A percentile compares a stretch with the other conserved stretches of the same genome.
These are phyloP conservation scores for Peronospora belbahrii DNA, from an alignment of 352 stramenopile species.

Conservation along the genomic window DNA sequence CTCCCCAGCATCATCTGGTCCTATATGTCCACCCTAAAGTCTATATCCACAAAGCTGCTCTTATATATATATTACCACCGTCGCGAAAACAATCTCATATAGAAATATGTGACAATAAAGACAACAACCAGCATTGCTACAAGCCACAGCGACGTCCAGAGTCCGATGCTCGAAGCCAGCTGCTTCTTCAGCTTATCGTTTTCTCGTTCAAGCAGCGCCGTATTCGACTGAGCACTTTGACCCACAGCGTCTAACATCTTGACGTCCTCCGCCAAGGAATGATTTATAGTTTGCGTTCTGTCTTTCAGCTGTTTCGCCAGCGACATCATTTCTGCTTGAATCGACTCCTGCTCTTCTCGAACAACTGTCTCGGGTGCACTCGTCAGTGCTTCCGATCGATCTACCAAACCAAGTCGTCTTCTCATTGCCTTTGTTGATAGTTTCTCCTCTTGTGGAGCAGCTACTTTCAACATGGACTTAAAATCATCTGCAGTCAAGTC, in stretches of 20 bases:
- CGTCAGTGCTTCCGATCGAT: constrained; percentile 22
- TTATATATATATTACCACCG: constrained; percentile 31
- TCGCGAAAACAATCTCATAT: constrained; percentile 73
- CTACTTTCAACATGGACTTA: constrained; percentile 46
- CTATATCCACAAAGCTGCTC: background rate
- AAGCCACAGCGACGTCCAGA: constrained; percentile 70
- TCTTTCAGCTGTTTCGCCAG: constrained; percentile 69
- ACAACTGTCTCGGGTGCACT: constrained; percentile 37
- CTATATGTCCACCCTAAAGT: background rate
- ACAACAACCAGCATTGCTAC: constrained; percentile 49
- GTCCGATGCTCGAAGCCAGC: constrained; percentile 57
- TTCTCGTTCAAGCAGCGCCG: constrained; percentile 50
- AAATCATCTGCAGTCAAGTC: constrained; percentile 49
- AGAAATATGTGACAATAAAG: constrained; percentile 67
- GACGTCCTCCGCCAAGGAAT: constrained; percentile 55
- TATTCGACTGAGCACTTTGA: constrained; percentile 61
- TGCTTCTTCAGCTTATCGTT: constrained; percentile 55
- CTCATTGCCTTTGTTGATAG: constrained; percentile 49
- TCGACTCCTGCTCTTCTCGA: constrained; percentile 55
- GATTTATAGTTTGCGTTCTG: constrained; percentile 65
- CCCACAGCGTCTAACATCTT: constrained; percentile 73
- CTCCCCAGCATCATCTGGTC: background rate
- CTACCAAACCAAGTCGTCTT: constrained; percentile 44
- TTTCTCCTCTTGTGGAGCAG: constrained; percentile 30
- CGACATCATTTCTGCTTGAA: constrained; percentile 69